phyloP scores from a whole-genome alignment of 352 stramenopile genomes.

The Phytophthora sansomeana region DNA sequence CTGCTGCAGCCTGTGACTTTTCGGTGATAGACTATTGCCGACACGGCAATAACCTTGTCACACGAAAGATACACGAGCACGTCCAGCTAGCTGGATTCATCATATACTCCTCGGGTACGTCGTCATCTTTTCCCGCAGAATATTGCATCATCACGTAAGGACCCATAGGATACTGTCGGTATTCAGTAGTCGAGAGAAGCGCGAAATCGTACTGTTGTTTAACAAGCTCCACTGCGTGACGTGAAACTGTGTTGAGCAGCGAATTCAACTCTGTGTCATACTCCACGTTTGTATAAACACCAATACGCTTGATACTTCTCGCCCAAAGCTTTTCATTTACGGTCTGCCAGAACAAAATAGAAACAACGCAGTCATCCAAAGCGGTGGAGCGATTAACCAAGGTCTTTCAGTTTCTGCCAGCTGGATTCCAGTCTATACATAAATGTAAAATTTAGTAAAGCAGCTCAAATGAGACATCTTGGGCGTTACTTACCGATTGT shows the following conservation, averaged over 20 bases:
- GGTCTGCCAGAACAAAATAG: constrained; percentile 2
- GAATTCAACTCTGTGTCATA: constrained; percentile 18
- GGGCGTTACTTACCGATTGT: constrained; percentile 8
- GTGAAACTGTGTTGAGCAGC: too few relatives aligned
- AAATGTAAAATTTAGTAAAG: too few relatives aligned
- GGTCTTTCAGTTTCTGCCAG: constrained; percentile 4
- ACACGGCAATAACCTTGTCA: constrained; percentile 7
- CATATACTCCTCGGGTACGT: constrained; percentile 12
- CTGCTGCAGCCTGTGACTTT: constrained; percentile 2
- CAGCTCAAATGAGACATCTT: too few relatives aligned
- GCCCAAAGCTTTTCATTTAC: not conserved
- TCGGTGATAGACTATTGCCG: constrained; percentile 18
- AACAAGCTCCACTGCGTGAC: constrained; percentile 3
- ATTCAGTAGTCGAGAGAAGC: constrained; percentile 2
- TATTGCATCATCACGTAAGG: constrained; percentile 24
- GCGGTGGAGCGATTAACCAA: not conserved
- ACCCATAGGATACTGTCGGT: not conserved
- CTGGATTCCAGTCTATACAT: not conserved
- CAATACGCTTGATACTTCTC: not conserved
- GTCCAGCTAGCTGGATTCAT: constrained; percentile 5
- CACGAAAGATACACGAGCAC: constrained; percentile 11
- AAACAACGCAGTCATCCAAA: constrained; percentile 3
- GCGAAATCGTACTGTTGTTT: constrained; percentile 21
- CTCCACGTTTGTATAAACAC: not conserved
- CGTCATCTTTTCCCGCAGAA: constrained; percentile 1